Evolutionary conservation across 768 basidiomycete genomes (phyloP), one percentile per base, ranked within the genome.

Genomic region (Lyophyllum shimeji): DNA sequence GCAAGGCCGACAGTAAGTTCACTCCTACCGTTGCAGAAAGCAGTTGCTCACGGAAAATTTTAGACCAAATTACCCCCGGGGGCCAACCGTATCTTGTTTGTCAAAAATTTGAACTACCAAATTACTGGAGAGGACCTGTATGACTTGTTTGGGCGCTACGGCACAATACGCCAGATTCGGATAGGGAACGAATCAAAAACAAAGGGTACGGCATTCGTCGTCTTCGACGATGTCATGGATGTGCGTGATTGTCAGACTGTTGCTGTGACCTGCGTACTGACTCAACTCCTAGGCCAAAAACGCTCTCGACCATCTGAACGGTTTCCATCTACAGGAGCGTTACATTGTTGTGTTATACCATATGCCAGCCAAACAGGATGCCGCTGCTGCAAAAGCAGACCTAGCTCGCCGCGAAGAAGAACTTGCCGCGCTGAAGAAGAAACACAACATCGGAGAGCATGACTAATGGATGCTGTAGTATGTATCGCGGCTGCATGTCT

Each of bases 321-420:
- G 96, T 44, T 99, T 99, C 76, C 96, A 99, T 75, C 71, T 99
- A 56, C 94, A 95, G 75, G 96, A 97, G 72, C 89, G 96, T 23
- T 99, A 98, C 73, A 96, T 99, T 51, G 96, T 99, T 55, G 96
- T 98, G 8, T 76, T 98, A 25, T 98, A 96, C 67, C 95, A 98
- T 69, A 96, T 98, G 87, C 93, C 95, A 34, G 88, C 93, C n/a
- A 93, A 95, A 71, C 93, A 95, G 66, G 93, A 95, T 64, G 93
- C 93, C 1, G 93, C 93, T 1, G 89, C 93, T 7, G 89, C 90
- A 13, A 97, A 97, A 67, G 91, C 93, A 20, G 96, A 98, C 63
- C 74, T 98, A 50, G 91, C 93, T 13, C 84, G 85, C 63, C 78
- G 96, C 65, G 96, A 98, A 76, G 89, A 94, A 71, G 95, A 96